Conservation (phyloP, 345 rosid genomes). For the Excoecaria agallocha region DNA sequence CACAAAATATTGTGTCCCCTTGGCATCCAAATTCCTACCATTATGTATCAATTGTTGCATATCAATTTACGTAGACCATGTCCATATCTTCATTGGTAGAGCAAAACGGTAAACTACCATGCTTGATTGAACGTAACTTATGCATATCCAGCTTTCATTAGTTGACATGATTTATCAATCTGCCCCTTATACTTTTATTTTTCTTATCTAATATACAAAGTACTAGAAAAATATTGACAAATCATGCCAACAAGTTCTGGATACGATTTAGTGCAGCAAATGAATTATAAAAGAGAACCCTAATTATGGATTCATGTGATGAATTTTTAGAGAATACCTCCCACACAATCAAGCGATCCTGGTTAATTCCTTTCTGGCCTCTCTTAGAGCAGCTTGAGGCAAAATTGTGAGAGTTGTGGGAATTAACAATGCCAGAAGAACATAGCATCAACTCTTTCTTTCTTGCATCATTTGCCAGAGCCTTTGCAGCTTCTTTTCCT, state of each 20-base stretch:
- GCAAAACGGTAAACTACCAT: too few relatives aligned
- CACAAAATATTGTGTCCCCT: slow-evolving; percentile 79
- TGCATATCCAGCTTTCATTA: too few relatives aligned
- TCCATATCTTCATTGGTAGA: too few relatives aligned
- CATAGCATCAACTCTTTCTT: slow-evolving; percentile 59
- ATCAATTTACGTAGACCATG: background rate
- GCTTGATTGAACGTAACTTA: too few relatives aligned
- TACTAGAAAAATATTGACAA: too few relatives aligned
- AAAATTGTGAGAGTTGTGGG: slow-evolving; percentile 42
- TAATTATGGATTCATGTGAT: background rate
- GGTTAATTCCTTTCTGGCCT: slow-evolving; percentile 82
- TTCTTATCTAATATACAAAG: too few relatives aligned
- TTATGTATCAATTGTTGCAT: background rate
- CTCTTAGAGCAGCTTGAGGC: slow-evolving; percentile 70
- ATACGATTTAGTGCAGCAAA: too few relatives aligned
- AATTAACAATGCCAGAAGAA: slow-evolving; percentile 52
- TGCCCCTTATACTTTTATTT: too few relatives aligned
- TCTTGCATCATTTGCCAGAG: slow-evolving; percentile 63
- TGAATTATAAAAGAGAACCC: too few relatives aligned
- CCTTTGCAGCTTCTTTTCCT: slow-evolving; percentile 62
- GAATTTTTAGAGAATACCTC: slow-evolving; percentile 44
- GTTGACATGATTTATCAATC: too few relatives aligned
- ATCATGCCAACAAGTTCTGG: too few relatives aligned
- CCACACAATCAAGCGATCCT: slow-evolving; percentile 78
- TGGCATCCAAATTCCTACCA: slow-evolving; percentile 81